Evolutionary conservation across 805 yeast genomes (phyloP).

Genomic region (Pichia gijzeniarum): DNA sequence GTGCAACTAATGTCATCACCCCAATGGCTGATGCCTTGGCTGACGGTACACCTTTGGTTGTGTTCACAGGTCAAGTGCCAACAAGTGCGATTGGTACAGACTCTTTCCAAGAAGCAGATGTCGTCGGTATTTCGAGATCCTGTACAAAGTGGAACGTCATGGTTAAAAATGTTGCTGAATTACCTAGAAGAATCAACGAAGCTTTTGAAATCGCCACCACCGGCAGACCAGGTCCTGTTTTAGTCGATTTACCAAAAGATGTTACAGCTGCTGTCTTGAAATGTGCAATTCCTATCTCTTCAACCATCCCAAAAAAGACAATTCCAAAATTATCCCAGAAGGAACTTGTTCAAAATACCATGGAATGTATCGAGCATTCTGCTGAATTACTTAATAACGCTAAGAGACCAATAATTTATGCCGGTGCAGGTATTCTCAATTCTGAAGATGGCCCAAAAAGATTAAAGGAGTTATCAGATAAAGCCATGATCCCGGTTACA

Average conservation of each 20-base stretch:
- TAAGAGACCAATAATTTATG: slow-evolving; percentile 83
- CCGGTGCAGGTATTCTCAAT: slow-evolving; percentile 85
- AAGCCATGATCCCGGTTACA: slow-evolving; percentile 91
- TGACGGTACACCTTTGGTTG: slow-evolving; percentile 96
- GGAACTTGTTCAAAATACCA: slow-evolving; percentile 67
- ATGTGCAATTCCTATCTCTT: slow-evolving; percentile 74
- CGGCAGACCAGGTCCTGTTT: slow-evolving; percentile 98
- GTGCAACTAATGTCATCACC: slow-evolving; percentile 97
- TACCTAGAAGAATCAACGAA: slow-evolving; percentile 93
- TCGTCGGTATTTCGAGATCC: slow-evolving; percentile 91
- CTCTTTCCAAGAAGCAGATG: slow-evolving; percentile 99
- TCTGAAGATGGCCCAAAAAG: slow-evolving; percentile 72
- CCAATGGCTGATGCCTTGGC: slow-evolving; percentile 97
- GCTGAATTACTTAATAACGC: slow-evolving; percentile 76
- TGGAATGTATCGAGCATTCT: slow-evolving; percentile 66
- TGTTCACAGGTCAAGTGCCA: slow-evolving; percentile 95
- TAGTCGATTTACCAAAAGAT: slow-evolving; percentile 96
- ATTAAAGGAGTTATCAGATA: slow-evolving; percentile 79
- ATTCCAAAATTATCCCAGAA: slow-evolving; percentile 62
- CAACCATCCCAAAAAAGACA: slow-evolving; percentile 72
- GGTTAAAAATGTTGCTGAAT: slow-evolving; percentile 91
- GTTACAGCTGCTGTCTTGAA: slow-evolving; percentile 89
- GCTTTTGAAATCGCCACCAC: slow-evolving; percentile 94
- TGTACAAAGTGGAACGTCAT: slow-evolving; percentile 99
- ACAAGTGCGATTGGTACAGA: slow-evolving; percentile 96